A percentile compares a stretch with the other conserved stretches of the same genome.
These are phyloP conservation scores for Mollisia scopiformis DNA, from an alignment of 2,329 filamentous ascomycete genomes.

Conservation along the genomic window DNA sequence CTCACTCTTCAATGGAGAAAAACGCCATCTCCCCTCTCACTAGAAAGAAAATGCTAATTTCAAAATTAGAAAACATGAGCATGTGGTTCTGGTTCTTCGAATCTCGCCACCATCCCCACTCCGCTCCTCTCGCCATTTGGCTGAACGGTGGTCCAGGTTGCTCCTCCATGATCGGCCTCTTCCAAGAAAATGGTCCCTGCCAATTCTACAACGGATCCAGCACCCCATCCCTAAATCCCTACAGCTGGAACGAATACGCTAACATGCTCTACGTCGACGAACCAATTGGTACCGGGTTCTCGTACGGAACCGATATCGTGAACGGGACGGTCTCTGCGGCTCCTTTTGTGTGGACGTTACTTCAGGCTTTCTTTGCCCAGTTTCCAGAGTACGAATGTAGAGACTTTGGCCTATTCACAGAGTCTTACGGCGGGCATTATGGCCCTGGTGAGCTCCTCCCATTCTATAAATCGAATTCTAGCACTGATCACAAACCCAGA, in stretches of 20 bases:
- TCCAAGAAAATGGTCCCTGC: constrained; percentile 50
- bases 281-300: constrained; percentile 45
- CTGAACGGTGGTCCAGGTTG: constrained; percentile 51
- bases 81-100: constrained; percentile 58
- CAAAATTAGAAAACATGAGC: constrained; percentile 23
- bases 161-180: constrained; percentile 63
- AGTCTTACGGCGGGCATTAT: constrained; percentile 60
- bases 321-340: constrained; percentile 49
- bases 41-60: constrained; percentile 1
- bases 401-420: constrained; percentile 57
- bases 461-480: background rate
- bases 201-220: constrained; percentile 43
- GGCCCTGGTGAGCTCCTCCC: constrained; percentile 42
- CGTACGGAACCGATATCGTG: constrained; percentile 46
- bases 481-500: background rate
- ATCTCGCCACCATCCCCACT: constrained; percentile 51
- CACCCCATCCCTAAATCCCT: constrained; percentile 44
- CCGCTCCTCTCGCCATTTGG: constrained; percentile 47
- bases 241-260: constrained; percentile 42
- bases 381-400: constrained; percentile 65
- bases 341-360: constrained; percentile 55
- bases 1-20: background rate
- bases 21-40: background rate
- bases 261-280: constrained; percentile 46
- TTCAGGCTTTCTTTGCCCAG: constrained; percentile 63